Percentiles rank a stretch among this genome's conserved stretches.
Conservation (phyloP, 805 yeast genomes). For the Wickerhamomyces pijperi region DNA sequence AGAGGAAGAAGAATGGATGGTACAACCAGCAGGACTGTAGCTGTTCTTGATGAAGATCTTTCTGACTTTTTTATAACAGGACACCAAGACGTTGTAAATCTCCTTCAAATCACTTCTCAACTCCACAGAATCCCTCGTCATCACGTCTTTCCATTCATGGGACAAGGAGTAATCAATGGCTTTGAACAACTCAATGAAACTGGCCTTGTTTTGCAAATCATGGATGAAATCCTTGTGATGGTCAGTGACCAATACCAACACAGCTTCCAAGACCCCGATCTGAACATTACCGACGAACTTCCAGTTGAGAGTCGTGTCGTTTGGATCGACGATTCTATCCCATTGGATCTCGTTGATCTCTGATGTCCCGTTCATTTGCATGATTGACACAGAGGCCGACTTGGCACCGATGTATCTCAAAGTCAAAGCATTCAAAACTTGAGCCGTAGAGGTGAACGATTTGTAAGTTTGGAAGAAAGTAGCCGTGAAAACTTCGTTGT, state of each 20-base stretch:
- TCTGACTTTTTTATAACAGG: conserved; percentile 53
- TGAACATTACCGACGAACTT: conserved; percentile 66
- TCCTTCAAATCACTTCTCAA: conserved; percentile 18
- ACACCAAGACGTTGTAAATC: conserved; percentile 21
- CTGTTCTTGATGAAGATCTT: conserved; percentile 59
- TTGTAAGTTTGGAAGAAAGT: conserved; percentile 63
- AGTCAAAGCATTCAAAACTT: conserved; percentile 40
- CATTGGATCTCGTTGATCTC: too few species aligned
- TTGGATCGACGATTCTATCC: conserved; percentile 16
- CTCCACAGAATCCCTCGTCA: conserved; percentile 10
- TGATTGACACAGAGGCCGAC: conserved; percentile 47
- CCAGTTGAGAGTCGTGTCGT: conserved; percentile 45
- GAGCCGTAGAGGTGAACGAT: conserved; percentile 48
- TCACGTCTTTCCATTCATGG: conserved; percentile 36
- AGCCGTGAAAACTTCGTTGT: conserved; percentile 50
- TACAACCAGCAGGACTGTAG: conserved; percentile 38
- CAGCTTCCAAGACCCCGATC: conserved; percentile 68
- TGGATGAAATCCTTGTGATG: conserved; percentile 69
- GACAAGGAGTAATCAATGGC: conserved; percentile 56
- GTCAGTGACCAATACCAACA: conserved; percentile 57
- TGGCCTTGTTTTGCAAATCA: conserved; percentile 46
- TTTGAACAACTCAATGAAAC: conserved; percentile 54
- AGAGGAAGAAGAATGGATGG: background rate
- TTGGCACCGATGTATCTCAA: conserved; percentile 51
- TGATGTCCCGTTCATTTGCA: conserved; percentile 21